Conservation (phyloP, 2,329 filamentous ascomycete genomes). For the Colletotrichum siamense region DNA sequence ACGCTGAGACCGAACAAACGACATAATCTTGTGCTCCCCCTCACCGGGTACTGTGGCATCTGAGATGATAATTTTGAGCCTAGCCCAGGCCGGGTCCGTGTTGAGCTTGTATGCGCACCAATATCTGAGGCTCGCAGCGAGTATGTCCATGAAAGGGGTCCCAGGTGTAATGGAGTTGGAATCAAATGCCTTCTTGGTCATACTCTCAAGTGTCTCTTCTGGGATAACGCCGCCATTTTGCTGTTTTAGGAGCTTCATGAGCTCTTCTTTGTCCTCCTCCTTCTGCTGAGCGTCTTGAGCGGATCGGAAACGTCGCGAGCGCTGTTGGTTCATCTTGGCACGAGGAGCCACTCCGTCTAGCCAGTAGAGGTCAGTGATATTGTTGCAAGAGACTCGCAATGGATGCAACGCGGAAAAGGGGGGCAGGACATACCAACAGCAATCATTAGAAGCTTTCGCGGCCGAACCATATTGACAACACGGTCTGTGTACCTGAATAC, state of each 20-base stretch:
- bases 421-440: constrained; percentile 74
- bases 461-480: constrained; percentile 97
- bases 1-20: constrained; percentile 93
- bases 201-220: constrained; percentile 64
- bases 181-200: constrained; percentile 91
- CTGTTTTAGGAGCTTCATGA: constrained; percentile 82
- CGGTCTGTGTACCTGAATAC: constrained; percentile 99
- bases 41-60: constrained; percentile 97
- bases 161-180: constrained; percentile 88
- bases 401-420: constrained; percentile 18
- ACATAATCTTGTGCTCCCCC: constrained; percentile 99
- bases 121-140: constrained; percentile 88
- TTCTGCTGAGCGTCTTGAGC: constrained; percentile 95
- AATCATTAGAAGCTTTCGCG: constrained; percentile 95
- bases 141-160: constrained; percentile 97
- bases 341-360: constrained; percentile 93
- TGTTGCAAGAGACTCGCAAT: not conserved
- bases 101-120: constrained; percentile 99
- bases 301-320: constrained; percentile 91
- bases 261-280: constrained; percentile 87
- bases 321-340: constrained; percentile 99
- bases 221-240: constrained; percentile 73
- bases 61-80: constrained; percentile 96
- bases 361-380: not conserved
- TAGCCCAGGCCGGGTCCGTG: constrained; percentile 94